A percentile compares a stretch with the other conserved stretches of the same genome.
Conservation (phyloP, 768 basidiomycete genomes). For the Collybia mongolica region DNA sequence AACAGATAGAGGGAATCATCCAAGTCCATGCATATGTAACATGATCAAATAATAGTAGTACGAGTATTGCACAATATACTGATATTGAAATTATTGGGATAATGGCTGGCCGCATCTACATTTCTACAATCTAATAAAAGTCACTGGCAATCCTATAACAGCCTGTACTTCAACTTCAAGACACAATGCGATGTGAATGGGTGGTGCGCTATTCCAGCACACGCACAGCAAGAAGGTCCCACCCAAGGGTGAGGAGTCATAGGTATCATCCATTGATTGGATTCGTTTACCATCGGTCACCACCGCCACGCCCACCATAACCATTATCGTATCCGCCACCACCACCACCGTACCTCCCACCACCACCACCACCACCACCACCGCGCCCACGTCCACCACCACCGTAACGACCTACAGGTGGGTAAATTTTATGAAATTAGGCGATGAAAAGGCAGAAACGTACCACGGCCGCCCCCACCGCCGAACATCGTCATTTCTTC, state of each 20-base stretch:
- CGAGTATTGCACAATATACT: constrained; percentile 9
- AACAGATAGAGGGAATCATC: no score
- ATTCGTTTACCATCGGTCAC: constrained; percentile 25
- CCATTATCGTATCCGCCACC: constrained; percentile 44
- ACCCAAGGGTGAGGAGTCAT: neutral
- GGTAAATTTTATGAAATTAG: constrained; percentile 7
- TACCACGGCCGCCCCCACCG: constrained; percentile 74
- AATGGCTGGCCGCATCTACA: constrained; percentile 16
- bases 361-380: constrained; percentile 38
- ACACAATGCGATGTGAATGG: constrained; percentile 3
- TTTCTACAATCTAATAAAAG: constrained; percentile 20
- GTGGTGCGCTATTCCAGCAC: constrained; percentile 1
- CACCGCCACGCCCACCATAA: constrained; percentile 37
- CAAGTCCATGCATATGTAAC: no score
- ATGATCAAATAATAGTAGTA: constrained; percentile 5
- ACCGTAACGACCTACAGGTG: constrained; percentile 56
- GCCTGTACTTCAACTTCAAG: neutral
- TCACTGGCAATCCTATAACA: constrained; percentile 11
- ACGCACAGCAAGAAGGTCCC: neutral
- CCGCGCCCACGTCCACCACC: constrained; percentile 46
- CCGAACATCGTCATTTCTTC: constrained; percentile 92
- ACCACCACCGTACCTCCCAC: constrained; percentile 42
- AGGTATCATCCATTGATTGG: neutral
- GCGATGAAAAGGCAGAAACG: neutral
- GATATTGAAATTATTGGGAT: constrained; percentile 16